A percentile compares a stretch with the other conserved stretches of the same genome.
Conservation (phyloP, 2,329 filamentous ascomycete genomes). For the Pyricularia grisea region DNA sequence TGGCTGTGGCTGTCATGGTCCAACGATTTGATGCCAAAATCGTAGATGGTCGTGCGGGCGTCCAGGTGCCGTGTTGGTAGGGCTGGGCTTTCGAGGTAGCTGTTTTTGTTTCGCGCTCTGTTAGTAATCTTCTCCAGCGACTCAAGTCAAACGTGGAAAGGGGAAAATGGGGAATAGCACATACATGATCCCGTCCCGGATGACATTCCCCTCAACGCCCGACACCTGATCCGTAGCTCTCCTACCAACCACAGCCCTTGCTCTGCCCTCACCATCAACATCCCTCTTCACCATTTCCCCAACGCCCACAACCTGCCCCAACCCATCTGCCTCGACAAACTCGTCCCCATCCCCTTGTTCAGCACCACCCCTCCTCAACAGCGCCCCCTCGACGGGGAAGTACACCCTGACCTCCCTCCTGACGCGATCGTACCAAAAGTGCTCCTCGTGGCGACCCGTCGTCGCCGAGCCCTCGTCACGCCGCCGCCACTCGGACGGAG, state of each 20-base stretch:
- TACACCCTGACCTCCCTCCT: slow-evolving; percentile 1
- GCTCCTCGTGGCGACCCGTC: neutral
- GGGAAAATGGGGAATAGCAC: neutral
- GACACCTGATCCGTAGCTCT: neutral
- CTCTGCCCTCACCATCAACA: neutral
- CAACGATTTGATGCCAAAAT: slow-evolving; percentile 5
- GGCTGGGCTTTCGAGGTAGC: slow-evolving; percentile 3
- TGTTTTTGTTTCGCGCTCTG: neutral
- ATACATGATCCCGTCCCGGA: slow-evolving; percentile 1
- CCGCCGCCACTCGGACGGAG: slow-evolving; percentile 3
- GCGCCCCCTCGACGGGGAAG: slow-evolving; percentile 3
- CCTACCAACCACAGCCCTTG: neutral
- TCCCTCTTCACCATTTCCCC: neutral
- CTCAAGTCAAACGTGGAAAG: neutral
- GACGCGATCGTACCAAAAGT: slow-evolving; percentile 1
- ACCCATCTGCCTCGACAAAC: neutral
- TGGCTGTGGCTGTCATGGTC: slow-evolving; percentile 1
- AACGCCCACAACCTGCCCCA: slow-evolving; percentile 1
- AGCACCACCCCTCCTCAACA: neutral
- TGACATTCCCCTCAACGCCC: slow-evolving; percentile 2
- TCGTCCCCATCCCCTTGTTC: neutral
- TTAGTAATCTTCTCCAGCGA: neutral
- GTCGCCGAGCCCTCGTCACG: neutral
- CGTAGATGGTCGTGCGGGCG: slow-evolving; percentile 1
- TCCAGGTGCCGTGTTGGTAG: neutral